Base-by-base conservation (phyloP, 2,329 filamentous ascomycete species). In the Ophiostoma ulmi region DNA sequence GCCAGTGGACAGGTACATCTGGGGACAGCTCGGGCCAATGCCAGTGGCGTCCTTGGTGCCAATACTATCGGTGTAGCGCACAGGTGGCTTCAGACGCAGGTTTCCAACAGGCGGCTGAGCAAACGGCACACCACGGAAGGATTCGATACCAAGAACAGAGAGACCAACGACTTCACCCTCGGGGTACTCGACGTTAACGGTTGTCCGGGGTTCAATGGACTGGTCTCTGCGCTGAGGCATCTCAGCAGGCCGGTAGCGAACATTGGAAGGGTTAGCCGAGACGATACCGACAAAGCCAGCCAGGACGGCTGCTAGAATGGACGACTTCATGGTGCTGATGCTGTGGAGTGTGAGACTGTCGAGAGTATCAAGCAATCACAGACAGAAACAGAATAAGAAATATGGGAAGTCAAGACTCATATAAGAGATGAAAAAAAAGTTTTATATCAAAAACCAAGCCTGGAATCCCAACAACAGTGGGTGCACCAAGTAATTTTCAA, bases 51-150 rank as follows among this genome's bases (percentile, higher is more conserved):
- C 83, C 52, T 90, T 81, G 0, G 82, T 88, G 1, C 90, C 90
- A 0, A 91, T 78, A 5, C 81, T 79, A 7, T 83, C 86, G 20
- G 91, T 80, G 38, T 39, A 58, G 8, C 84, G 81, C 76, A 88
- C 84, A 0, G 92, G 92, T 7, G 90, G 89, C 76, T 86, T 89
- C 44, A 95, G 84, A 20, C 92, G 88, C 35, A 92, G 81, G 3
- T 82, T 77, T 0, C 89, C 90, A 0, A 86, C 83, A 0, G 91
- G 91, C 1, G 90, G 85, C 73, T 91, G 82, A 1, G 91, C 91
- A 76, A 88, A 95, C 3, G 91, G 91, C 70, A 95, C 92, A 31
- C 89, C 91, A 70, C 85, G 87, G 80, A 92, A 94, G 36, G 83
- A 86, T 71, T 94, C 91, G 26, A 92, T 83, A 36, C 79, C 78